Evolutionary conservation across 495 filamentous ascomycete genomes (phyloP), one percentile per base, ranked within the genome.

Genomic region (Xylaria scruposa): DNA sequence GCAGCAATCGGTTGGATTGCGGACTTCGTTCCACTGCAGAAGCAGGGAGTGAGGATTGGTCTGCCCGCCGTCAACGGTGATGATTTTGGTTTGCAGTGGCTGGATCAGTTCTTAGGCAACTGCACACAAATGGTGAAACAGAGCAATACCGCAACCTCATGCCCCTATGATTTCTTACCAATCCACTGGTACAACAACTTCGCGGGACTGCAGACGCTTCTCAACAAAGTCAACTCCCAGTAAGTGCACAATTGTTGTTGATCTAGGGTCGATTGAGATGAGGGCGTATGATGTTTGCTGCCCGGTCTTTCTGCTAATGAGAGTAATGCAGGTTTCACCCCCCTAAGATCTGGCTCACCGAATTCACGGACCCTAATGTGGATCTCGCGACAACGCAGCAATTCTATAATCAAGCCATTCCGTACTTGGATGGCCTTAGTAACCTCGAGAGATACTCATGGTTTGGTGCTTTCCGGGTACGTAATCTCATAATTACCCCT

Each of bases 101-200:
- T 54, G 51, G 24, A 13, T 6, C 51, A 54, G 24, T 54, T 54
- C 26, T 24, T 54, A 24, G 51, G 8, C 51, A 54, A 54, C 51
- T 54, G 51, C 12, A 54, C 51, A 13, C 51, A 54, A 12, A 29
- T 54, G 24, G 51, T 54, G 51, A 10, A 29, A 15, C 51, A 54
- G 24, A 26, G 24, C 9, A 26, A 54, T 17, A 54, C 24, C 8
- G 51, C 51, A 54, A 26, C 10, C 51, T 0, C 26, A 15, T 54
- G 51, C 24, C 51, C 51, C 24, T 54, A 54, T 54, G 51, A 54
- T 54, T 54, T 54, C 51, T 24, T 54, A 29, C 51, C 51, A 54
- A 54, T 54, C 10, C 51, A 54, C 51, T 54, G 51, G 51, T 54
- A 54, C 10, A 54, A 54, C 26, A 15, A 54, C 26, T 54, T 54